phyloP scores from a whole-genome alignment of 2,329 filamentous ascomycete species.

The Cordyceps cateniannulata region DNA sequence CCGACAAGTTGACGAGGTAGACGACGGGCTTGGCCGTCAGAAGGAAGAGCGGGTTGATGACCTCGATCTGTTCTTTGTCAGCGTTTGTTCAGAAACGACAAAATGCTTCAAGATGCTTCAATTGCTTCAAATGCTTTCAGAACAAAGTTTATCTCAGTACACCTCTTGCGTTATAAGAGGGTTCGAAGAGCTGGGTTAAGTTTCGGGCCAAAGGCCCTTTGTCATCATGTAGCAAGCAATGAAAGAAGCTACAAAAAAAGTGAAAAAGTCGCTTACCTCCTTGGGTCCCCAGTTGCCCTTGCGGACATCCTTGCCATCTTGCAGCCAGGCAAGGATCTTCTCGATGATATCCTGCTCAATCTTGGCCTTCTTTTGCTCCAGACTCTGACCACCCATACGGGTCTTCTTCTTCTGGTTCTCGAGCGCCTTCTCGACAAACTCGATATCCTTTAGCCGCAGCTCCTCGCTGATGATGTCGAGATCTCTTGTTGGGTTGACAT shows the following conservation, averaged over 20 bases:
- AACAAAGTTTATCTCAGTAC: conserved; percentile 78
- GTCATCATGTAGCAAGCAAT: conserved; percentile 68
- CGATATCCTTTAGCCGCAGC: conserved; percentile 94
- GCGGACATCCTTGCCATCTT: conserved; percentile 87
- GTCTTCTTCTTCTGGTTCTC: conserved; percentile 94
- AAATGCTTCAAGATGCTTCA: conserved; percentile 6
- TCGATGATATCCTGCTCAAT: conserved; percentile 92
- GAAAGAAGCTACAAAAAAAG: conserved; percentile 17
- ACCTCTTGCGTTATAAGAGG: conserved; percentile 69
- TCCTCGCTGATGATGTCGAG: conserved; percentile 96
- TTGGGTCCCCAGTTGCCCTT: conserved; percentile 86
- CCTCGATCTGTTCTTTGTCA: conserved; percentile 67
- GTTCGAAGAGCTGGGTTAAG: conserved; percentile 99
- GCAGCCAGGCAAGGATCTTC: conserved; percentile 76
- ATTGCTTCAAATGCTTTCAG: conserved; percentile 46
- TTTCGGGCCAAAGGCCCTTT: conserved; percentile 92
- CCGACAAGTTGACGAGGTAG: conserved; percentile 92
- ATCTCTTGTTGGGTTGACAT: conserved; percentile 92
- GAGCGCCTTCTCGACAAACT: conserved; percentile 93
- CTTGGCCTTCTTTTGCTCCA: conserved; percentile 96
- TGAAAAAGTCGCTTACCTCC: conserved; percentile 63
- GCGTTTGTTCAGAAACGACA: background rate
- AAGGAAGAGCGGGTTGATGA: conserved; percentile 94
- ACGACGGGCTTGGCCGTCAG: conserved; percentile 96
- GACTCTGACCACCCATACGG: conserved; percentile 82